Base-by-base conservation (phyloP, 306 rosid genomes). In the Vigna angularis region DNA sequence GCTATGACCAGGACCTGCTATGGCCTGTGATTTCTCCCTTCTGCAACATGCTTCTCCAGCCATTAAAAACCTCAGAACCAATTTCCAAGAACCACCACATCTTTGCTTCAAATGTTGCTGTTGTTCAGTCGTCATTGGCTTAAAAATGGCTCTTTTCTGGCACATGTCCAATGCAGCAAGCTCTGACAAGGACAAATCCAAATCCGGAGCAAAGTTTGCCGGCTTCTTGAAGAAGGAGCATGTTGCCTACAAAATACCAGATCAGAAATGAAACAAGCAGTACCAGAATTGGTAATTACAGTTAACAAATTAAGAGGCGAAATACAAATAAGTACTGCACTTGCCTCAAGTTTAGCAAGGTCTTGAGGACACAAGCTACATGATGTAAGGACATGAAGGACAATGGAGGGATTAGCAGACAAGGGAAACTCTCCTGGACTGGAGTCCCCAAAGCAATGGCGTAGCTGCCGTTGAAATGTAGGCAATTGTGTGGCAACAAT, bases 1-100 rank as follows among this genome's bases (percentile, higher is more conserved):
- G 80, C 97, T 93, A 78, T 93, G 97, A 77, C 97, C 97, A 0
- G 96, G 94, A 66, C 97, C 97, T 24, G 96, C 97, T 66, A 90
- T 84, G 16, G 92, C 97, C 86, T 89, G 92, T 2, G 90, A 90
- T 83, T 86, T 90, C 82, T 90, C 97, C 84, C 94, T 89, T 61
- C 93, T 76, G 83, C 81, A 78, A 82, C 96, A 93, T 7, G 91
- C 83, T 73, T 93, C 97, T 57, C 97, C 96, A 20, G 96, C 93
- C 71, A 86, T 62, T 70, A 93, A 78, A 85, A 86, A 93, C 85
- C 91, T 88, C 83, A 93, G 88, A 69, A 90, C 97, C 69, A 93
- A 89, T 83, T 90, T 93, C 96, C 96, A 93, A 10, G 92, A 89
- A 13, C 97, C 97, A 6, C 93, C 97, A 75, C 97, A 93, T 79